phyloP scores from a whole-genome alignment of 2,329 filamentous ascomycete species.

The Cordyceps militaris region DNA sequence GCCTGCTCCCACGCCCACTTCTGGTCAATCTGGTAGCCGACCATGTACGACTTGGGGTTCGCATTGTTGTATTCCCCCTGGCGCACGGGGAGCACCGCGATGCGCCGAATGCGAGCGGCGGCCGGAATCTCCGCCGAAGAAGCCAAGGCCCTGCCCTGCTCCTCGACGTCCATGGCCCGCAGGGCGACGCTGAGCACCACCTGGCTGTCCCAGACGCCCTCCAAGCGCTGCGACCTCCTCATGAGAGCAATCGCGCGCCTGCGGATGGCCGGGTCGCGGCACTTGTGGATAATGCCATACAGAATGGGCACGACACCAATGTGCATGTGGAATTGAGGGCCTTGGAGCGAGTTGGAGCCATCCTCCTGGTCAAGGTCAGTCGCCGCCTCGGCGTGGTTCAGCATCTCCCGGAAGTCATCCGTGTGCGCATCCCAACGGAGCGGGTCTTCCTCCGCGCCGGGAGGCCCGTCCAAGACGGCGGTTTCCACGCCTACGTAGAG shows the following conservation, averaged over 20 bases:
- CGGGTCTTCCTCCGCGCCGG: neutral
- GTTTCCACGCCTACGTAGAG: slow-evolving; percentile 3
- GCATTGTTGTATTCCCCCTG: neutral
- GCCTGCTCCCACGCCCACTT: slow-evolving; percentile 9
- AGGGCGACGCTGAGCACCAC: neutral
- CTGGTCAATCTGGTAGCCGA: slow-evolving; percentile 4
- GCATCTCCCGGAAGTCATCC: neutral
- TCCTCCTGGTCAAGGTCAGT: neutral
- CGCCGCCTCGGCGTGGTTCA: neutral
- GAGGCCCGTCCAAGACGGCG: neutral
- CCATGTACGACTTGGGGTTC: neutral
- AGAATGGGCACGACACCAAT: slow-evolving; percentile 6
- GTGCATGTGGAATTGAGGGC: slow-evolving; percentile 11
- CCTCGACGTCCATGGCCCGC: slow-evolving; percentile 2
- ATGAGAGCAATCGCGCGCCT: slow-evolving; percentile 1
- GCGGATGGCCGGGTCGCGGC: slow-evolving; percentile 10
- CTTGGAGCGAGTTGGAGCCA: neutral
- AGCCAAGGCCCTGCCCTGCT: neutral
- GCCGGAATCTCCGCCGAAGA: slow-evolving; percentile 9
- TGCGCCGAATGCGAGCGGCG: neutral
- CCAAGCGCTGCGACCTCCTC: neutral
- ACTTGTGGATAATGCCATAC: slow-evolving; percentile 6
- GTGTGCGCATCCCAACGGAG: slow-evolving; percentile 10
- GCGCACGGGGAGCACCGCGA: neutral
- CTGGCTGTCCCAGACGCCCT: slow-evolving; percentile 10